Conservation (phyloP, 2,329 filamentous ascomycete species). For the Monosporascus sp. region DNA sequence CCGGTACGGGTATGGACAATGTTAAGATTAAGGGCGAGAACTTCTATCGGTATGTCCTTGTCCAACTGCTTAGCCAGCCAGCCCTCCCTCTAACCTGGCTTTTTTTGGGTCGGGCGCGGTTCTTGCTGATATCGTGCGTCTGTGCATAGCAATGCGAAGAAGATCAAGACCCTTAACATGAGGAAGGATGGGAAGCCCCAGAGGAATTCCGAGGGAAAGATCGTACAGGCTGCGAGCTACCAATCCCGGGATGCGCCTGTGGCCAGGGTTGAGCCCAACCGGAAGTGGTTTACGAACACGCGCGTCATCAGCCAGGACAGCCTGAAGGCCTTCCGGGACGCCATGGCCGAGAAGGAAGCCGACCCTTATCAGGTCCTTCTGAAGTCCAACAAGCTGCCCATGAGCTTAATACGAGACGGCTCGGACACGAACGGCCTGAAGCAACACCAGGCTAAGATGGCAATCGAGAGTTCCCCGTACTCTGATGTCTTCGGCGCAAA, state of each 20-base stretch:
- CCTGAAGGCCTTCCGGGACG: conserved; percentile 79
- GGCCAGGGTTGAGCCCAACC: conserved; percentile 89
- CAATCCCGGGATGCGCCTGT: conserved; percentile 78
- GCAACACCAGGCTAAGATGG: conserved; percentile 90
- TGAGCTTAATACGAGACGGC: conserved; percentile 85
- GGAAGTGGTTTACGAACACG: conserved; percentile 97
- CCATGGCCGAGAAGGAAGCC: conserved; percentile 82
- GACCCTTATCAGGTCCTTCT: conserved; percentile 94
- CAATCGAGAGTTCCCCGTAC: conserved; percentile 83
- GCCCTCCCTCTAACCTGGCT: too few relatives aligned
- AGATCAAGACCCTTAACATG: conserved; percentile 83
- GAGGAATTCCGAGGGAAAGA: conserved; percentile 76
- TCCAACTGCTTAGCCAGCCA: neutral
- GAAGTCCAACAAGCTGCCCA: conserved; percentile 94
- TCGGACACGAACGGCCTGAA: conserved; percentile 77
- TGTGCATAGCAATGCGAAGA: conserved; percentile 61
- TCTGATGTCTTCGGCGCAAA: conserved; percentile 89
- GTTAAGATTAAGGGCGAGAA: conserved; percentile 95
- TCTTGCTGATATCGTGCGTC: conserved; percentile 3
- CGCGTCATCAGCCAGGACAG: conserved; percentile 85
- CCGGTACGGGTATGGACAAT: conserved; percentile 82
- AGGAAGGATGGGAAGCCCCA: conserved; percentile 81
- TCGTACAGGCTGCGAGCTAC: conserved; percentile 77
- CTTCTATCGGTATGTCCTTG: conserved; percentile 69
- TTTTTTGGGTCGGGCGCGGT: conserved; percentile 14